phyloP scores from a whole-genome alignment of 1,284 basidiomycete genomes.

The Cystobasidiaceae sp. region DNA sequence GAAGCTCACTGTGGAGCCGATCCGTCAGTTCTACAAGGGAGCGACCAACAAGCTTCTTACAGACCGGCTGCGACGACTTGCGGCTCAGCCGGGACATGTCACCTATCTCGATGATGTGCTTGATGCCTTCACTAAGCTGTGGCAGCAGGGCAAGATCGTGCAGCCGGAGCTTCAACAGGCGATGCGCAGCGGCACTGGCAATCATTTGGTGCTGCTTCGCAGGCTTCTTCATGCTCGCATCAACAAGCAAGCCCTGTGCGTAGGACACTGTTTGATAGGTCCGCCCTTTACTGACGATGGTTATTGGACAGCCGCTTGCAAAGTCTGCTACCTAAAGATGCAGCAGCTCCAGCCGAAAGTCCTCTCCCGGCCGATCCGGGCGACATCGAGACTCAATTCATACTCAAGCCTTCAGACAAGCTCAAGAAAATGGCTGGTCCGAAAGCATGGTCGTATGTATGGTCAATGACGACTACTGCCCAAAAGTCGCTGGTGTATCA shows the following conservation, averaged over 20 bases:
- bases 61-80: constrained; percentile 6
- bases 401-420: neutral
- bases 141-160: neutral
- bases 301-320: constrained; percentile 15
- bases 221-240: neutral
- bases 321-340: constrained; percentile 7
- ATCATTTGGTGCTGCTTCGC: constrained; percentile 1
- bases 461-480: constrained; percentile 15
- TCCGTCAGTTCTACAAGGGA: neutral
- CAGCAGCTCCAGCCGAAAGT: neutral
- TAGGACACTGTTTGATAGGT: constrained; percentile 24
- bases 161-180: neutral
- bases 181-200: neutral
- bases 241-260: constrained; percentile 27
- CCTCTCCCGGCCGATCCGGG: neutral
- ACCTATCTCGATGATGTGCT: constrained; percentile 19
- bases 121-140: constrained; percentile 17
- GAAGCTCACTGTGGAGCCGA: neutral
- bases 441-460: constrained; percentile 10
- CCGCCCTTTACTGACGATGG: constrained; percentile 2
- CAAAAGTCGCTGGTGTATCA: constrained; percentile 2
- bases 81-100: neutral
- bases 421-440: neutral
- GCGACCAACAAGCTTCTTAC: neutral
- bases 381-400: neutral